These are phyloP conservation scores for Anacardium occidentale DNA, from an alignment of 345 rosid genomes.

Conservation along the genomic window DNA sequence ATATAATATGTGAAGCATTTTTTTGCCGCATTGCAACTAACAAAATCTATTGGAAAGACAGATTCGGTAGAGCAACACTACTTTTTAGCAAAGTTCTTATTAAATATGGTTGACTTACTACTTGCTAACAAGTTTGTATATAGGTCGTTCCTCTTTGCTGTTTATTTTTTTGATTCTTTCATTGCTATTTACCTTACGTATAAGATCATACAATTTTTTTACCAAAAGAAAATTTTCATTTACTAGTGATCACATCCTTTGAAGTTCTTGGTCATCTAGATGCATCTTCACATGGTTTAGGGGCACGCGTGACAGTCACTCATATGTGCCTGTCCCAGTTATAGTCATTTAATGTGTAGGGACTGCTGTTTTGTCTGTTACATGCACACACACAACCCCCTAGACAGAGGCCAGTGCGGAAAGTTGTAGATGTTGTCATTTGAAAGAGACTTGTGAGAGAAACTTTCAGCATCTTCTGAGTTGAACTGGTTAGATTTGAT, in stretches of 20 bases:
- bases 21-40: background rate
- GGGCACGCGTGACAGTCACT: background rate
- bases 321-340: background rate
- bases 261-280: background rate
- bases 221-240: background rate
- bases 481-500: background rate
- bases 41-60: background rate
- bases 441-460: background rate
- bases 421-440: background rate
- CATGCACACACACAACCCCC: background rate
- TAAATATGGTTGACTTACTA: background rate
- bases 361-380: constrained; percentile 7
- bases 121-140: background rate
- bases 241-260: background rate
- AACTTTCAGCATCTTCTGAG: background rate
- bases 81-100: background rate
- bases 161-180: background rate
- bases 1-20: background rate
- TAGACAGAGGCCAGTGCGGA: background rate
- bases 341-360: background rate
- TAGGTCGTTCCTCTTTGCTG: background rate
- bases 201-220: background rate
- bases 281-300: background rate
- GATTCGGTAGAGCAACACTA: background rate
- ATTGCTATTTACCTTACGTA: background rate